Evolutionary conservation across 192 early-diverging fungal genomes (phyloP), one percentile per base, ranked within the genome.

Genomic region (Backusella tuberculispora): DNA sequence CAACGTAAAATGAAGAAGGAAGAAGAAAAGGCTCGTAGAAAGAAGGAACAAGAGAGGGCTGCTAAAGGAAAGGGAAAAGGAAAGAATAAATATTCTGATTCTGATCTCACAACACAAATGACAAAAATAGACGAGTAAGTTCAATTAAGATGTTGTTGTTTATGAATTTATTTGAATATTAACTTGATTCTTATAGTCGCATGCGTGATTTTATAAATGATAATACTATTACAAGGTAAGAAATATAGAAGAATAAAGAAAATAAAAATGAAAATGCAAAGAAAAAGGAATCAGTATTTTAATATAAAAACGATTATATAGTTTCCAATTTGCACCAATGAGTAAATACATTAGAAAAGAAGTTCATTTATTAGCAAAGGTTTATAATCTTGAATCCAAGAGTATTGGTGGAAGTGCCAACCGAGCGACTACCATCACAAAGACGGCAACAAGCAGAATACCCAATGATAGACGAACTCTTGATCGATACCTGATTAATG

Each of bases 311-410:
- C 26, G 19, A 1, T 40, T 37, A 64, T 12, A 63, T 42, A 85
- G 66, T 19, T 72, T 83, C 21, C 78, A 84, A 45, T 65, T 87
- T 63, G 75, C 75, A 6, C 86, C 86, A 24, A 85, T 87, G 86
- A 72, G 71, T 13, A 85, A 77, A 29, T 65, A 74, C 5, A 63
- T 79, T 56, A 76, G 83, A 34, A 84, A 82, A 53, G 81, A 85
- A 29, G 67, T 87, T 3, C 84, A 87, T 56, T 29, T 84, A 17
- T 60, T 87, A 24, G 81, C 83, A 34, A 82, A 76, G 24, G 77
- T 79, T 26, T 87, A 87, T 46, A 84, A 84, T 44, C 50, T 87
- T 7, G 80, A 75, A 65, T 85, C 83, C 2, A 78, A 81, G 46
- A 87, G 85, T 50, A 42, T 80, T 71, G 85, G 85, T 6, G 78